A percentile compares a stretch with the other conserved stretches of the same genome.
These are phyloP conservation scores for Pseudocercospora eumusae DNA, from an alignment of 2,329 filamentous ascomycete species.

Conservation along the genomic window DNA sequence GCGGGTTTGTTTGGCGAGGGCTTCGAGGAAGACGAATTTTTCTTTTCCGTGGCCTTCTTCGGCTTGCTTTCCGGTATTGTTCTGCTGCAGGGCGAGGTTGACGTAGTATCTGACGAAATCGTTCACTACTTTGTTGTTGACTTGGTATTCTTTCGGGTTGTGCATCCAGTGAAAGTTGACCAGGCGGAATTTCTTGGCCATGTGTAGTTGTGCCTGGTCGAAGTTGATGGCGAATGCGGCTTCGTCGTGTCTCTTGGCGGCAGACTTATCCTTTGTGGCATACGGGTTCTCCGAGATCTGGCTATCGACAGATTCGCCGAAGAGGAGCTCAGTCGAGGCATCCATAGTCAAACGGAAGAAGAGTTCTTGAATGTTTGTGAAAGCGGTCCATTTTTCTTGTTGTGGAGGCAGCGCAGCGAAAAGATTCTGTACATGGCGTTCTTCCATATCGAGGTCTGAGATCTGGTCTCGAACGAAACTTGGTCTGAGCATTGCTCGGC, in stretches of 20 bases:
- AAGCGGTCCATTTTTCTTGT: slow-evolving; percentile 37
- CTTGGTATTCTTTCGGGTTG: slow-evolving; percentile 41
- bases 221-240: slow-evolving; percentile 48
- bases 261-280: slow-evolving; percentile 28
- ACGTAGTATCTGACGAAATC: slow-evolving; percentile 51
- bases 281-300: slow-evolving; percentile 40
- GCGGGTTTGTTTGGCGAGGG: slow-evolving; percentile 49
- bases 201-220: slow-evolving; percentile 45
- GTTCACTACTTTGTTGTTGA: slow-evolving; percentile 46
- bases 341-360: slow-evolving; percentile 55
- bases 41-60: slow-evolving; percentile 37
- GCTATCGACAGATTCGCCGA: slow-evolving; percentile 44
- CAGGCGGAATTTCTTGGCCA: slow-evolving; percentile 42
- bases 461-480: slow-evolving; percentile 45
- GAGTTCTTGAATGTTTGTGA: slow-evolving; percentile 40
- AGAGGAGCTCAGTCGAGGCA: slow-evolving; percentile 52
- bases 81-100: slow-evolving; percentile 46
- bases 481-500: slow-evolving; percentile 41
- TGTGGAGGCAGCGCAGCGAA: slow-evolving; percentile 36
- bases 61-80: slow-evolving; percentile 25
- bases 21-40: slow-evolving; percentile 50
- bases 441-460: slow-evolving; percentile 41
- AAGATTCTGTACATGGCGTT: slow-evolving; percentile 41
- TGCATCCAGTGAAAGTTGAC: slow-evolving; percentile 43
- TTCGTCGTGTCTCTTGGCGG: slow-evolving; percentile 33